A percentile compares a stretch with the other conserved stretches of the same genome.
Evolutionary conservation across 352 stramenopile genomes (phyloP).

Genomic region (Achlya hypogyna): DNA sequence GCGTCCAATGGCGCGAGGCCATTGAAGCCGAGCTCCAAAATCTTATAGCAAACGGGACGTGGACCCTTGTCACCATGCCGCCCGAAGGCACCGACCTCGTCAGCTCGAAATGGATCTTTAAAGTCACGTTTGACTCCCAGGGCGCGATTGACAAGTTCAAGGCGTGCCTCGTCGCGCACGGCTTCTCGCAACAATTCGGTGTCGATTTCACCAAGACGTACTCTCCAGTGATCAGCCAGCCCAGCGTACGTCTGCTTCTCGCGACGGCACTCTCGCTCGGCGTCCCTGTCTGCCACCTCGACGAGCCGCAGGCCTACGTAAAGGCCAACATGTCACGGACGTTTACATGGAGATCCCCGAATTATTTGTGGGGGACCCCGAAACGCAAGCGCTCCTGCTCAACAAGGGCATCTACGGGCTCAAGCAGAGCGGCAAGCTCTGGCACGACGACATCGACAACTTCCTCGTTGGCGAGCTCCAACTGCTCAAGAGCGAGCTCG

Average conservation of each 20-base stretch:
- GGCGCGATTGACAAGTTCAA: conserved; percentile 31
- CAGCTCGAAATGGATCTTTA: conserved; percentile 28
- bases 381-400: conserved; percentile 14
- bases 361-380: neutral
- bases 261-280: neutral
- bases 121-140: conserved; percentile 28
- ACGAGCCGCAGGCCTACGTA: conserved; percentile 32
- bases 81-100: neutral
- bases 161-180: conserved; percentile 27
- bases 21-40: conserved; percentile 17
- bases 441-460: conserved; percentile 24
- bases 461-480: conserved; percentile 21
- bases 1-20: conserved; percentile 3
- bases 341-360: conserved; percentile 24
- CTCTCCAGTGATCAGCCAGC: conserved; percentile 22
- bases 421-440: conserved; percentile 27
- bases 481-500: conserved; percentile 21
- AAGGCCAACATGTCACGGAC: conserved; percentile 23
- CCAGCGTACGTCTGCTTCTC: conserved; percentile 9
- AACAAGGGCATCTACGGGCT: conserved; percentile 27
- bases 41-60: neutral
- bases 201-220: conserved; percentile 34
- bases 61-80: neutral
- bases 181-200: conserved; percentile 24
- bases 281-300: conserved; percentile 19